Percentiles rank a stretch among this genome's conserved stretches.
Conservation (phyloP, 345 rosid genomes). For the Cardamine chenopodiifolia region DNA sequence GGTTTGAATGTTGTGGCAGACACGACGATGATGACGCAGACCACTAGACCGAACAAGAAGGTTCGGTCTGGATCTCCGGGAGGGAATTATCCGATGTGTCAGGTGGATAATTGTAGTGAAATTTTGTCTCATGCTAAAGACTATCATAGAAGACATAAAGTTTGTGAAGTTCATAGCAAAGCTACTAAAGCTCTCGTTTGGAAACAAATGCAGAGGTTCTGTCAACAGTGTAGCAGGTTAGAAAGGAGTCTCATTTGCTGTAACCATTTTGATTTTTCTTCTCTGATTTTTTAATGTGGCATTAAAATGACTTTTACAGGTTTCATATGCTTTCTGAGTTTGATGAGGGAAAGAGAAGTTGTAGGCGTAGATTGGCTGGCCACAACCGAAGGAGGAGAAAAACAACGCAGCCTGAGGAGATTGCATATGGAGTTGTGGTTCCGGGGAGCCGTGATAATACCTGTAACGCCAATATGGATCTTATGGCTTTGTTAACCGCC, state of each 20-base stretch:
- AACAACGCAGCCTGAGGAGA: slow-evolving; percentile 75
- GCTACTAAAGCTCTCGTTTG: slow-evolving; percentile 73
- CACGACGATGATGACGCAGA: slow-evolving; percentile 45
- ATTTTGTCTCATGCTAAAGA: slow-evolving; percentile 83
- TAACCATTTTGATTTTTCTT: neutral
- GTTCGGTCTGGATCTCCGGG: slow-evolving; percentile 83
- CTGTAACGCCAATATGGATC: slow-evolving; percentile 55
- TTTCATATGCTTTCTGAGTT: slow-evolving; percentile 82
- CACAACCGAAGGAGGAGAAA: slow-evolving; percentile 80
- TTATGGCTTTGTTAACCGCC: slow-evolving; percentile 68
- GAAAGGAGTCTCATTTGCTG: neutral
- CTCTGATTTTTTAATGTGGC: neutral
- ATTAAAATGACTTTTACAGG: slow-evolving; percentile 42
- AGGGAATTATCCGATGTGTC: slow-evolving; percentile 72
- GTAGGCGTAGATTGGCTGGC: slow-evolving; percentile 88
- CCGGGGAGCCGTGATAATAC: slow-evolving; percentile 49
- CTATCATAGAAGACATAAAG: slow-evolving; percentile 91
- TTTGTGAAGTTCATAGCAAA: slow-evolving; percentile 87
- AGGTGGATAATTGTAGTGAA: slow-evolving; percentile 81
- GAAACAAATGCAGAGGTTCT: slow-evolving; percentile 94
- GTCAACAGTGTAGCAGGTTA: slow-evolving; percentile 99
- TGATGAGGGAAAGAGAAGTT: slow-evolving; percentile 88
- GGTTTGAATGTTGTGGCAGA: slow-evolving; percentile 51
- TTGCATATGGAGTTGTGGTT: slow-evolving; percentile 56
- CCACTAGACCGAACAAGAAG: slow-evolving; percentile 63